These are phyloP conservation scores for Calocera viscosa DNA, from an alignment of 768 basidiomycete species.

Conservation along the genomic window DNA sequence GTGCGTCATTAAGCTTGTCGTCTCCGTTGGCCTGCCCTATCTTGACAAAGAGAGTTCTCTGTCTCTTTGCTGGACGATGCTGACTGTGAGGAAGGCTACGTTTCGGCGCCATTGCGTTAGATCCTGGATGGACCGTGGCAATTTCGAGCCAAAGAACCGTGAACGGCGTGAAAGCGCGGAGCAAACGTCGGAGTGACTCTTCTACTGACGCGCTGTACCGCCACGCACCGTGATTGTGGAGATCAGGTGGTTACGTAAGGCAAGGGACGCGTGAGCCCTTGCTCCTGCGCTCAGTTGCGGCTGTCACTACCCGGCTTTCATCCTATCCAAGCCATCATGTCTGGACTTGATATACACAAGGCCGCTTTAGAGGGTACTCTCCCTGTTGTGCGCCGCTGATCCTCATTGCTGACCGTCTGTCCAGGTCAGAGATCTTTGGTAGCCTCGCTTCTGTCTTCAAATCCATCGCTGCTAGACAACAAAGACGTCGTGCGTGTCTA, in stretches of 20 bases:
- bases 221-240: no score
- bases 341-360: conserved; percentile 1
- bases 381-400: not conserved
- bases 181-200: no score
- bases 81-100: not conserved
- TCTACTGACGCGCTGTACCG: no score
- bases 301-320: not conserved
- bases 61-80: not conserved
- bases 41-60: not conserved
- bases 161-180: no score
- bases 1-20: not conserved
- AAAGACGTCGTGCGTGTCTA: not conserved
- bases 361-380: not conserved
- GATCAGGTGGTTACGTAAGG: no score
- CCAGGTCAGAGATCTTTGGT: not conserved
- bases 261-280: not conserved
- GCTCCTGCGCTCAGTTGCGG: not conserved
- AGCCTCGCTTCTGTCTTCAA: not conserved
- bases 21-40: not conserved
- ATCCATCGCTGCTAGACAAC: not conserved
- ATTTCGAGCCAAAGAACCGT: no score
- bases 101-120: not conserved
- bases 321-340: not conserved
- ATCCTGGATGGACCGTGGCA: not conserved
- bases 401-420: not conserved